Percentiles rank a stretch among this genome's conserved stretches.
phyloP scores from a whole-genome alignment of 1,284 basidiomycete species.

The Peniophora sp. region DNA sequence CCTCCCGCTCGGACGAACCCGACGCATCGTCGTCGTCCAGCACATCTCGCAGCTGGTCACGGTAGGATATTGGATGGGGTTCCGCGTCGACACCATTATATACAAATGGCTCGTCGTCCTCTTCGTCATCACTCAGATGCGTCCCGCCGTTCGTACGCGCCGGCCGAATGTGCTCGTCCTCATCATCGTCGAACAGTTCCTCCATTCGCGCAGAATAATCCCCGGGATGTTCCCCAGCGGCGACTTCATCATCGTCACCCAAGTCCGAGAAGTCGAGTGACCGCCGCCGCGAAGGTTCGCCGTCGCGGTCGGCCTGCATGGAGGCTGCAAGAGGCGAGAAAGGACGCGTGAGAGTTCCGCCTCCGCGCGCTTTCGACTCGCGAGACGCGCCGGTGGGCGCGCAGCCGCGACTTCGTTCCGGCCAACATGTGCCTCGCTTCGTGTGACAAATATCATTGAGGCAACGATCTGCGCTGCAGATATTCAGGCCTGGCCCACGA shows the following conservation, averaged over 20 bases:
- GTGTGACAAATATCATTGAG: too few relatives aligned
- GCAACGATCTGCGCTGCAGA: too few relatives aligned
- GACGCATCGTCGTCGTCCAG: constrained; percentile 58
- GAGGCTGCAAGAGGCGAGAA: not conserved
- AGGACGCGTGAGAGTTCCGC: not conserved
- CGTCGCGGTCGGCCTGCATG: constrained; percentile 1
- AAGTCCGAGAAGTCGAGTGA: constrained; percentile 25
- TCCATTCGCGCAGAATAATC: constrained; percentile 70
- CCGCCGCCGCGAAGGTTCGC: constrained; percentile 3
- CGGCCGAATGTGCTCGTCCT: constrained; percentile 28
- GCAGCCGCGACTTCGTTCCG: too few relatives aligned
- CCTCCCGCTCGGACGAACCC: constrained; percentile 35
- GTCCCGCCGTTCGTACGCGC: constrained; percentile 16
- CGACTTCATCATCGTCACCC: constrained; percentile 18
- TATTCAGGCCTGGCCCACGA: too few relatives aligned
- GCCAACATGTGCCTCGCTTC: too few relatives aligned
- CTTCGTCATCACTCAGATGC: constrained; percentile 35
- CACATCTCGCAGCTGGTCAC: constrained; percentile 64
- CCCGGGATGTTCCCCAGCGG: constrained; percentile 25
- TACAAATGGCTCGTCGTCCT: constrained; percentile 57
- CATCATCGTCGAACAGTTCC: constrained; percentile 55
- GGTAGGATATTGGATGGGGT: constrained; percentile 31
- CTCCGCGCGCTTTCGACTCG: too few relatives aligned
- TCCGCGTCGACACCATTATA: constrained; percentile 64
- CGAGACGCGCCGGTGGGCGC: too few relatives aligned